Base-by-base conservation (phyloP, 495 filamentous ascomycete genomes). In the Alectoria sarmentosa region DNA sequence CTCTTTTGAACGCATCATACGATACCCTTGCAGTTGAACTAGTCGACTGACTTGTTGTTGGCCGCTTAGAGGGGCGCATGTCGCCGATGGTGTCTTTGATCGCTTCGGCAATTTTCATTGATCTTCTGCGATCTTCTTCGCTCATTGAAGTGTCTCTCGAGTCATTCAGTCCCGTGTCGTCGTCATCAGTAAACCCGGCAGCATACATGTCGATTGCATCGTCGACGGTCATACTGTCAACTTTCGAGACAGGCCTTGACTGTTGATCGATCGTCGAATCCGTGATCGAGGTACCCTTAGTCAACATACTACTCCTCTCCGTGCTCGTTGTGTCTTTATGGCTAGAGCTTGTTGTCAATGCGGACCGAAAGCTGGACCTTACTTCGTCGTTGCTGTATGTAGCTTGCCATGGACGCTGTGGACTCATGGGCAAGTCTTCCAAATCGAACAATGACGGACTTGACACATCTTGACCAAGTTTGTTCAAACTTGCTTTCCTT, bases 201-300 rank as follows among this genome's bases (percentile, higher is more conserved):
- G 89, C 88, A 72, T 96, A 96, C 89, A 96, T 92, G 21, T 87
- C 90, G 75, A 96, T 94, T 11, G 90, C 88, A 77, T 96, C 92
- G 68, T 98, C 92, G 4, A 96, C 83, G 66, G 87, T 96, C 80
- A 92, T 88, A 7, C 84, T 86, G 64, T 84, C 88, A 63, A 90
- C 88, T 46, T 81, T 82, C 11, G 80, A 78, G 46, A 80, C 82
- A 63, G 79, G 76, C n/a, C 73, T 76, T 62, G 80, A 78, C 65
- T 77, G 80, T 37, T 76, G 79, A 58, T 90, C 80, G 39, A 83
- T 79, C n/a, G 83, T 89, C 13, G 77, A 71, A 62, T 85, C 83
- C 21, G 84, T 89, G 39, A 86, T 82, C 0, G 89, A 92, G 76
- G 88, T 94, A 64, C 84, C 83, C 68, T 89, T 91, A 0, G 91